Conservation (phyloP, 2,329 filamentous ascomycete species). For the Cephalotrichum gorgonifer region DNA sequence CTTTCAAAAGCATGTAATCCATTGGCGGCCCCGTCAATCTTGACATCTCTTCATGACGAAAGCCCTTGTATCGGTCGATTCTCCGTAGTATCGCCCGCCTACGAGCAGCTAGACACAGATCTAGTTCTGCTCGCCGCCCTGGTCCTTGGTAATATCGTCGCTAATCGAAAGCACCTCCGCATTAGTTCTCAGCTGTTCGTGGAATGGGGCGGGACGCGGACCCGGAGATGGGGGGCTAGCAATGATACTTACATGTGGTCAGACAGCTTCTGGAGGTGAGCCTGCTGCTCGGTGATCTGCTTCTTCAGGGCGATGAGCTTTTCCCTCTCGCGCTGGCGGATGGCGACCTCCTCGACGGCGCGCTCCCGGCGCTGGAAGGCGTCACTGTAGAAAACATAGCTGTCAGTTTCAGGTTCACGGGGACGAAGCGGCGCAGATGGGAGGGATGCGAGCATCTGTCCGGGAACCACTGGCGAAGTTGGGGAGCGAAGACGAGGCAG, state of each 20-base stretch:
- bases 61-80: not conserved
- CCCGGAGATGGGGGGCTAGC: too few species aligned
- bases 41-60: not conserved
- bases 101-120: not conserved
- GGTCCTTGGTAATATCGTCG: conserved; percentile 65
- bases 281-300: conserved; percentile 66
- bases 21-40: not conserved
- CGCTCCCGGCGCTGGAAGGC: conserved; percentile 87
- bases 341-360: conserved; percentile 75
- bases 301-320: conserved; percentile 72
- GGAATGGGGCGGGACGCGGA: not conserved
- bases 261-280: conserved; percentile 75
- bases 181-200: too few species aligned
- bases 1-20: not conserved
- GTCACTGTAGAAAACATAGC: conserved; percentile 48
- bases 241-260: conserved; percentile 66
- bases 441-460: not conserved
- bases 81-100: not conserved
- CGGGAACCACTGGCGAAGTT: not conserved
- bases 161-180: conserved; percentile 29
- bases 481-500: not conserved
- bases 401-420: conserved; percentile 3
- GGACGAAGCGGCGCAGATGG: not conserved
- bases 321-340: conserved; percentile 79
- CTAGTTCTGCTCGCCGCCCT: conserved; percentile 59